phyloP scores from a whole-genome alignment of 805 yeast species.

The Lipomyces sp. region DNA sequence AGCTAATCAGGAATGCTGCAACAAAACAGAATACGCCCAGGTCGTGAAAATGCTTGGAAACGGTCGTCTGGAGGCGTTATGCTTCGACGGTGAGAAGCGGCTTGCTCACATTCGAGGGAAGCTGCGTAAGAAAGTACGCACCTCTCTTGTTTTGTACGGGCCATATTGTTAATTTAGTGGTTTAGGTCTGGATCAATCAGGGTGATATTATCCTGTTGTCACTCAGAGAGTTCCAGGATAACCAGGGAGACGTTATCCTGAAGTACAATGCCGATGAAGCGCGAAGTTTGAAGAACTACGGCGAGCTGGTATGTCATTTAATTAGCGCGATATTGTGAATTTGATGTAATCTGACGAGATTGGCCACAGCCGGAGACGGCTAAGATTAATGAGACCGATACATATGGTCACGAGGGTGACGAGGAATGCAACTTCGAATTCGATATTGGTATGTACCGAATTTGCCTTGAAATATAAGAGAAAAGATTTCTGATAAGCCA shows the following conservation, averaged over 20 bases:
- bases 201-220: conserved; percentile 97
- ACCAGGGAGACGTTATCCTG: conserved; percentile 96
- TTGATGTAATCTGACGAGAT: not conserved
- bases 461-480: not conserved
- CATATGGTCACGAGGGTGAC: conserved; percentile 94
- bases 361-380: conserved; percentile 81
- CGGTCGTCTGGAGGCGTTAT: conserved; percentile 92
- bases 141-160: not conserved
- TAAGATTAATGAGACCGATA: conserved; percentile 95
- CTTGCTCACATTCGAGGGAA: conserved; percentile 99
- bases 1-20: not conserved
- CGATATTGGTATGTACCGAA: conserved; percentile 60
- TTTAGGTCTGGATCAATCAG: conserved; percentile 83
- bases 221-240: conserved; percentile 97
- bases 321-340: not conserved
- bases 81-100: conserved; percentile 93
- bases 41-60: conserved; percentile 98
- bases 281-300: conserved; percentile 89
- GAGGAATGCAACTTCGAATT: conserved; percentile 98
- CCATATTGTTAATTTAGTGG: not conserved
- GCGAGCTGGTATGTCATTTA: conserved; percentile 63
- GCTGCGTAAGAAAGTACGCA: conserved; percentile 88
- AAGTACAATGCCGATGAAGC: conserved; percentile 98
- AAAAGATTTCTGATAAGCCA: not conserved
- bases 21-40: conserved; percentile 80